Conservation (phyloP, 2,329 filamentous ascomycete genomes). For the Claviceps cyperi region DNA sequence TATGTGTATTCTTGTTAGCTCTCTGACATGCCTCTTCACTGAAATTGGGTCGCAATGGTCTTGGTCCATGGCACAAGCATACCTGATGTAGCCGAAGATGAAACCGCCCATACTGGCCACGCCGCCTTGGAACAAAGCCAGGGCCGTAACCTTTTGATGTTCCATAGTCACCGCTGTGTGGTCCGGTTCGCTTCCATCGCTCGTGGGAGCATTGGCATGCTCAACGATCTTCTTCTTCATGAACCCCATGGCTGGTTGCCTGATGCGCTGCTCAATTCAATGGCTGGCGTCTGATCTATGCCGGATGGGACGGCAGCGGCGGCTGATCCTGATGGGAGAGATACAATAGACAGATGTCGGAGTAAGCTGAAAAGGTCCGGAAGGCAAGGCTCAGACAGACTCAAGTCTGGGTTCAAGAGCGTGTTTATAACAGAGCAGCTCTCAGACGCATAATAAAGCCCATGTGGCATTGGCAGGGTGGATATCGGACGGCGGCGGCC, state of each 20-base stretch:
- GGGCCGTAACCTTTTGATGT: conserved; percentile 20
- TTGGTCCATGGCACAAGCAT: conserved; percentile 8
- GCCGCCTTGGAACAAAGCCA: conserved; percentile 33
- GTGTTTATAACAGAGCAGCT: too few relatives aligned
- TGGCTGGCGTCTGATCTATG: neutral
- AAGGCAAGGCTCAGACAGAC: fast-evolving
- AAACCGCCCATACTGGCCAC: conserved; percentile 41
- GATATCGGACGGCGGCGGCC: too few relatives aligned
- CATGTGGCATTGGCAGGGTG: too few relatives aligned
- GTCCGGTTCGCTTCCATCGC: neutral
- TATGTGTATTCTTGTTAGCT: conserved; percentile 10
- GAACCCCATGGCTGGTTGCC: conserved; percentile 1
- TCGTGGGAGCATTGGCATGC: neutral
- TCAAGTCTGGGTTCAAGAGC: too few relatives aligned
- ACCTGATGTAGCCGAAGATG: conserved; percentile 44
- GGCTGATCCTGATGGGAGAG: too few relatives aligned
- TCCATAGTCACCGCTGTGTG: neutral
- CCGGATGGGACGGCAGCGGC: too few relatives aligned
- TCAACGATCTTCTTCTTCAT: neutral
- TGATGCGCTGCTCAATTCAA: neutral
- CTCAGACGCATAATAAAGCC: too few relatives aligned
- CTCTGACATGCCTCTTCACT: neutral
- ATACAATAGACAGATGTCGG: too few relatives aligned
- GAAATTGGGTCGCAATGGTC: too few relatives aligned
- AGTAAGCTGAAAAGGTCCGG: too few relatives aligned